A percentile compares a stretch with the other conserved stretches of the same genome.
phyloP scores from a whole-genome alignment of 139 green algal genomes.

The Chlorella sp. region DNA sequence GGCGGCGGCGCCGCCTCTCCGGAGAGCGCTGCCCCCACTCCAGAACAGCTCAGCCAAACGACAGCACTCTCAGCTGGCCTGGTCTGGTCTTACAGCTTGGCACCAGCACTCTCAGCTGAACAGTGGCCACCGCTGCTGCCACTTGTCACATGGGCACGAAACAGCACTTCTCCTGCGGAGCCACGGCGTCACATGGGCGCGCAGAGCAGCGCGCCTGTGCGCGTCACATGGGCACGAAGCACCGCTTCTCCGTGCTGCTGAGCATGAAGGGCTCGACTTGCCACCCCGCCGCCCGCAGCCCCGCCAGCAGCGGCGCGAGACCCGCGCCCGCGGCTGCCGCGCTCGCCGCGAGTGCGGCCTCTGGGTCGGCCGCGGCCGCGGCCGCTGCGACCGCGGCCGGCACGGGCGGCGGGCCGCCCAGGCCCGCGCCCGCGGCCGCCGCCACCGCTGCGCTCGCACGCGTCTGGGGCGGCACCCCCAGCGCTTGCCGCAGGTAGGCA shows the following conservation, averaged over 20 bases:
- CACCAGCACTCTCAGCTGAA: no score
- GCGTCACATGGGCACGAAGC: conserved; percentile 40
- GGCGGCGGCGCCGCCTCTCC: no score
- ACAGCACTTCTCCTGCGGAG: conserved; percentile 54
- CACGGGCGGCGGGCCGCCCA: neutral
- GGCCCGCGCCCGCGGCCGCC: neutral
- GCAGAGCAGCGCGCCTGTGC: no score
- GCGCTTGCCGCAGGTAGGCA: conserved; percentile 53
- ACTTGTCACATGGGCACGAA: conserved; percentile 41
- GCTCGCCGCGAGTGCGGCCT: neutral
- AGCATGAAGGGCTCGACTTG: conserved; percentile 63
- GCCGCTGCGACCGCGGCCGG: neutral
- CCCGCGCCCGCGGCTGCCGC: conserved; percentile 9
- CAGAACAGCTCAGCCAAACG: no score
- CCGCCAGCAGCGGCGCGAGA: conserved; percentile 7
- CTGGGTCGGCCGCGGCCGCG: neutral
- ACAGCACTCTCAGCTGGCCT: no score
- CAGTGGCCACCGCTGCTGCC: no score
- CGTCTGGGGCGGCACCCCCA: conserved; percentile 1
- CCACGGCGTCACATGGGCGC: no score
- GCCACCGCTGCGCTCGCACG: neutral
- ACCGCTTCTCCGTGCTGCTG: conserved; percentile 53
- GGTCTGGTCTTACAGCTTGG: no score
- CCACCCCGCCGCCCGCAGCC: conserved; percentile 49
- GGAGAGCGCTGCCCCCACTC: no score